These are phyloP conservation scores for Juncus effusus DNA, from an alignment of 176 grass and related monocot genomes.

Conservation along the genomic window DNA sequence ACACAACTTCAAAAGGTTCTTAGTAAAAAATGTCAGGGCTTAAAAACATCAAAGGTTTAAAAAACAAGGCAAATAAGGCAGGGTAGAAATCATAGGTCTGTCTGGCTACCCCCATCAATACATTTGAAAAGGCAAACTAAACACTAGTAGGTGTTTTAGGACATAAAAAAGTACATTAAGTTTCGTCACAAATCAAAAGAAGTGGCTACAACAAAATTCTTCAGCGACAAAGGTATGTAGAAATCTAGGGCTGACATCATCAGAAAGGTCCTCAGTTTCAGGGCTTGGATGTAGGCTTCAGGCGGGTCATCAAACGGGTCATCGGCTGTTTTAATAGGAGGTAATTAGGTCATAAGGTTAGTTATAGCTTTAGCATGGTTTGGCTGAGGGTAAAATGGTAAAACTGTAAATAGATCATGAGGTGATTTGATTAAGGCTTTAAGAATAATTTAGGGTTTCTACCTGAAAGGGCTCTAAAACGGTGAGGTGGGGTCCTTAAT, in stretches of 20 bases:
- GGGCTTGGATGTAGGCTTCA: slow-evolving; percentile 34
- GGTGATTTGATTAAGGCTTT: neutral
- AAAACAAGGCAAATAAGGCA: too few relatives aligned
- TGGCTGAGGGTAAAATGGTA: slow-evolving; percentile 14
- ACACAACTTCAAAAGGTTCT: too few relatives aligned
- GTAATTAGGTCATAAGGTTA: slow-evolving; percentile 28
- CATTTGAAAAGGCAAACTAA: slow-evolving; percentile 8
- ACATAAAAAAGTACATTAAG: slow-evolving; percentile 17
- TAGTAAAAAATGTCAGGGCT: too few relatives aligned
- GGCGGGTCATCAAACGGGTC: slow-evolving; percentile 4
- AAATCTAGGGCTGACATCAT: slow-evolving; percentile 18
- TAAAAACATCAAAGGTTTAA: too few relatives aligned
- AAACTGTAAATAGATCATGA: neutral
- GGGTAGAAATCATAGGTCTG: too few relatives aligned
- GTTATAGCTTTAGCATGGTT: slow-evolving; percentile 18
- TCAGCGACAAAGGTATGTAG: too few relatives aligned
- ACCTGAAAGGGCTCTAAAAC: slow-evolving; percentile 28
- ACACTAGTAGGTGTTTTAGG: slow-evolving; percentile 16
- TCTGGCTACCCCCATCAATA: neutral
- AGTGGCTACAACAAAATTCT: slow-evolving; percentile 21
- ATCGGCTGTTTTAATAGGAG: slow-evolving; percentile 22
- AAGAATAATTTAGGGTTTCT: slow-evolving; percentile 20
- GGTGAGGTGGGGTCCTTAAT: slow-evolving; percentile 19
- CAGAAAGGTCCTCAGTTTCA: slow-evolving; percentile 26
- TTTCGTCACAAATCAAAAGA: slow-evolving; percentile 16